A percentile compares a stretch with the other conserved stretches of the same genome.
Evolutionary conservation across 2,329 filamentous ascomycete genomes (phyloP).

Genomic region (Parastagonospora nodorum): DNA sequence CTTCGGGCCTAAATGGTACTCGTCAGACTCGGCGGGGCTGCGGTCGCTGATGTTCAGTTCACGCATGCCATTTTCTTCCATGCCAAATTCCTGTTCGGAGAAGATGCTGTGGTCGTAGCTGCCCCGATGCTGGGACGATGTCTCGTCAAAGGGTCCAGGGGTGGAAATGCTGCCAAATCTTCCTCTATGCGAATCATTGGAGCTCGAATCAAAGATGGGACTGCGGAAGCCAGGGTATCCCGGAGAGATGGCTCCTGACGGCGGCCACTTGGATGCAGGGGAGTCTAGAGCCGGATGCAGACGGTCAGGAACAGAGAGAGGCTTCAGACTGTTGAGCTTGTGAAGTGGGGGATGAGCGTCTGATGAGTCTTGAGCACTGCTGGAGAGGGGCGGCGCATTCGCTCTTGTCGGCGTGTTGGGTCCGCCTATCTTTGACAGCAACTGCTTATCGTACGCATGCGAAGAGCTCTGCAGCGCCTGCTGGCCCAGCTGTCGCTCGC

Average conservation of each 20-base stretch:
- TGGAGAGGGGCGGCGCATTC: conserved; percentile 37
- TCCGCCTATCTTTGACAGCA: conserved; percentile 66
- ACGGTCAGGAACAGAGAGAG: conserved; percentile 53
- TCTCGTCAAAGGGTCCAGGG: conserved; percentile 55
- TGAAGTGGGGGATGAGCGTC: conserved; percentile 46
- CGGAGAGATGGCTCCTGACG: conserved; percentile 52
- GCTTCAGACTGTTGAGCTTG: conserved; percentile 52
- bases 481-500: conserved; percentile 64
- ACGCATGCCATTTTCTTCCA: conserved; percentile 60
- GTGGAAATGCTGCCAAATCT: conserved; percentile 57
- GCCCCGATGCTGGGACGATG: conserved; percentile 60
- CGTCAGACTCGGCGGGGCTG: conserved; percentile 52
- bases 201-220: conserved; percentile 44
- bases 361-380: conserved; percentile 42
- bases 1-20: conserved; percentile 51
- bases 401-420: conserved; percentile 60
- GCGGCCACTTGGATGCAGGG: conserved; percentile 47
- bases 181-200: conserved; percentile 40
- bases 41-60: conserved; percentile 61
- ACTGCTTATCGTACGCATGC: conserved; percentile 66
- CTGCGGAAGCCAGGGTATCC: conserved; percentile 50
- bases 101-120: conserved; percentile 66
- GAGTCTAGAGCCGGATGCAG: conserved; percentile 46
- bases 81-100: conserved; percentile 55
- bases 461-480: conserved; percentile 63